phyloP scores from a whole-genome alignment of 1,284 basidiomycete species.

The Gymnopus androsaceus region DNA sequence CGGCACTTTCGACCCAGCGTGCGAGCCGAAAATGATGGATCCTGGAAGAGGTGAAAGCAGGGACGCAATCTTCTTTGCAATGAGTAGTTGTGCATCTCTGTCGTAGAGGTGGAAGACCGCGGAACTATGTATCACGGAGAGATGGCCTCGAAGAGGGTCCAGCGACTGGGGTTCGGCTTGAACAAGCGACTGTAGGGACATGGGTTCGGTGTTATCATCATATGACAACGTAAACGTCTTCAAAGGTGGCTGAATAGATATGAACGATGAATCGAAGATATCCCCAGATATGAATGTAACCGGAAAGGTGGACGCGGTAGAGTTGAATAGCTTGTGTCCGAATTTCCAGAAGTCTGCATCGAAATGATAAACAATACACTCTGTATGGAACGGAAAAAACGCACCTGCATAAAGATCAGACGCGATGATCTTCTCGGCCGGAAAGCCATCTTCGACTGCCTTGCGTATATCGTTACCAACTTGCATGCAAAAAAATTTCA shows the following conservation, averaged over 20 bases:
- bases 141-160: constrained; percentile 44
- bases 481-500: constrained; percentile 35
- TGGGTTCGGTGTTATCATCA: background rate
- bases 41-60: too few species aligned
- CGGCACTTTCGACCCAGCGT: constrained; percentile 19
- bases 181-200: constrained; percentile 16
- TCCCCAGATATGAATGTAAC: constrained; percentile 48
- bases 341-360: constrained; percentile 39
- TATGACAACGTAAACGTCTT: background rate
- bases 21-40: constrained; percentile 36
- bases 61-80: constrained; percentile 41
- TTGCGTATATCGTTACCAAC: constrained; percentile 54
- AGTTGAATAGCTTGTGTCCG: constrained; percentile 39
- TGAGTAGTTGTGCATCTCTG: constrained; percentile 40
- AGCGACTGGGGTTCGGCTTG: constrained; percentile 33
- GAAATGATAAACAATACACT: too few species aligned
- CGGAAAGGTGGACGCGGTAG: constrained; percentile 41
- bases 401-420: constrained; percentile 29
- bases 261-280: too few species aligned
- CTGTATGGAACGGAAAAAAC: too few species aligned
- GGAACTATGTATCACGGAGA: constrained; percentile 49
- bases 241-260: constrained; percentile 23
- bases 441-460: constrained; percentile 41
- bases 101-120: constrained; percentile 55
- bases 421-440: constrained; percentile 25